A percentile compares a stretch with the other conserved stretches of the same genome.
phyloP scores from a whole-genome alignment of 306 rosid genomes.

The Geum urbanum region DNA sequence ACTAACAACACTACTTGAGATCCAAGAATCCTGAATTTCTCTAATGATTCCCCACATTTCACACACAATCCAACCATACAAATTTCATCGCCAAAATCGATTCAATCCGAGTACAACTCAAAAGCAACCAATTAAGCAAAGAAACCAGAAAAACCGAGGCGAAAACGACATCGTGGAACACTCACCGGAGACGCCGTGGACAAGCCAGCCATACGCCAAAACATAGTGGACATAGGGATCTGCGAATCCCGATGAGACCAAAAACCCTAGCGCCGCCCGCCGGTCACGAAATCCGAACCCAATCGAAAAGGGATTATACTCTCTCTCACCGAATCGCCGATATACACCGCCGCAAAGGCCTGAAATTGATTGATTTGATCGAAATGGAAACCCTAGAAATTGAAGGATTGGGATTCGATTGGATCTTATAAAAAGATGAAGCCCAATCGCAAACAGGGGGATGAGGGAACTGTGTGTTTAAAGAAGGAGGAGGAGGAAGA shows the following conservation, averaged over 20 bases:
- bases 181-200: constrained; percentile 98
- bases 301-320: constrained; percentile 6
- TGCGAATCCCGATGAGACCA: constrained; percentile 35
- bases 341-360: constrained; percentile 15
- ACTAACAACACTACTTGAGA: neutral
- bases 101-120: constrained; percentile 11
- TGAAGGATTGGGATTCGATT: constrained; percentile 21
- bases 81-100: neutral
- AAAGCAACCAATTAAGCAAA: neutral
- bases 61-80: constrained; percentile 6
- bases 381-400: constrained; percentile 52
- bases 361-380: neutral
- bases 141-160: neutral
- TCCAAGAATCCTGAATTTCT: constrained; percentile 14
- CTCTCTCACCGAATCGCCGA: constrained; percentile 24
- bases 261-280: constrained; percentile 57
- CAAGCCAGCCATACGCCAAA: constrained; percentile 99
- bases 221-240: constrained; percentile 83
- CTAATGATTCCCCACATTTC: constrained; percentile 28
- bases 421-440: constrained; percentile 42
- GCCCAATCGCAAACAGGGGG: constrained; percentile 44
- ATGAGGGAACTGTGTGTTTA: constrained; percentile 16
- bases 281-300: constrained; percentile 22
- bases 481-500: constrained; percentile 14
- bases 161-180: constrained; percentile 11